phyloP scores from a whole-genome alignment of 495 filamentous ascomycete species.

The Delitschia confertaspora region DNA sequence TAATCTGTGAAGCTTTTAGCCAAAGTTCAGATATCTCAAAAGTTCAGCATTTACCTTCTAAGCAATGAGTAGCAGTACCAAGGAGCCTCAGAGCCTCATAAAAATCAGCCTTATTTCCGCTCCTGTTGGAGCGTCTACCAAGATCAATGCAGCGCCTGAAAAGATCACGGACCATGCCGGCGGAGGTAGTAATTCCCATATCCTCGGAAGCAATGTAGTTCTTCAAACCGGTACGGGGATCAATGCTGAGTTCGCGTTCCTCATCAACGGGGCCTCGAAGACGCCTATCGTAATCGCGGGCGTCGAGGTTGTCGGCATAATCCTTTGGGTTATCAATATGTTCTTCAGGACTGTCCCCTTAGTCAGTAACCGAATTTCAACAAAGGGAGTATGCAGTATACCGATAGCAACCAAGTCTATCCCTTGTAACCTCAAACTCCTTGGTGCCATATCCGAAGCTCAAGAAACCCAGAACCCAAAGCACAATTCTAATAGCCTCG shows the following conservation, averaged over 20 bases:
- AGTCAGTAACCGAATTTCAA: neutral
- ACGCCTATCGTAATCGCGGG: conserved; percentile 66
- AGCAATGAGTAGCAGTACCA: conserved; percentile 77
- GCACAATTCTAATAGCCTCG: conserved; percentile 77
- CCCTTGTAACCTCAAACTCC: conserved; percentile 85
- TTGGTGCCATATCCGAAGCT: conserved; percentile 75
- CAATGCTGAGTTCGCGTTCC: conserved; percentile 63
- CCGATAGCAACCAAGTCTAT: conserved; percentile 80
- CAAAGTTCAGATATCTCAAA: neutral
- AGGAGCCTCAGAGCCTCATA: conserved; percentile 77
- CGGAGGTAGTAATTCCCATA: conserved; percentile 63
- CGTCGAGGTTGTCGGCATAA: conserved; percentile 80
- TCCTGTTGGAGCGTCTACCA: conserved; percentile 57
- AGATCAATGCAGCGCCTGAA: conserved; percentile 65
- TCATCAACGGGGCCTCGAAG: conserved; percentile 79
- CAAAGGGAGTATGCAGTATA: conserved; percentile 1
- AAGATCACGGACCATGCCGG: conserved; percentile 60
- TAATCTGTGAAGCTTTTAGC: conserved; percentile 46
- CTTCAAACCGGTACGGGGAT: conserved; percentile 63
- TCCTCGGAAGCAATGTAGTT: conserved; percentile 83
- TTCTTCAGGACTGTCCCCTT: conserved; percentile 31
- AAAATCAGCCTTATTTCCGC: conserved; percentile 58
- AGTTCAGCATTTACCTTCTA: conserved; percentile 50
- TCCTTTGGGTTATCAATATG: conserved; percentile 73
- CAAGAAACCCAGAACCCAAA: conserved; percentile 58